Evolutionary conservation across 352 stramenopile genomes (phyloP), one percentile per base, ranked within the genome.

Genomic region (Globisporangium nagaii): DNA sequence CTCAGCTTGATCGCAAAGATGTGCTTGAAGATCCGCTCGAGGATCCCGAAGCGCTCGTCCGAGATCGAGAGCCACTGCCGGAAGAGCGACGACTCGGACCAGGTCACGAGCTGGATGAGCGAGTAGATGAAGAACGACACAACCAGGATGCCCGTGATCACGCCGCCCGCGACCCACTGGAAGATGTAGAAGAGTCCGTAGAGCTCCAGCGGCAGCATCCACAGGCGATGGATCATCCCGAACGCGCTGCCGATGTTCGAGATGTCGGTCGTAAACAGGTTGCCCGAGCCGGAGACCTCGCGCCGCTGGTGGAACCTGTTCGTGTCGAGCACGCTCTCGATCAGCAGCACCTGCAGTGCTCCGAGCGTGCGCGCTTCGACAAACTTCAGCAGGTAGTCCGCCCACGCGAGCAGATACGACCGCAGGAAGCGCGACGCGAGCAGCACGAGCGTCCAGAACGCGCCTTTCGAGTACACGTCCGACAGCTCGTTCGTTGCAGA

Each of bases 1-100:
- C 79, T 81, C 0, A 88, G 50, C 17, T 88, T 88, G 17, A 85
- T 62, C 37, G 56, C 56, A 17, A 57, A 12, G 11, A 62, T 51
- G 39, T 62, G 31, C 22, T 57, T 50, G 22, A 62, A 57, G 15
- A 39, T 24, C 17, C 48, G 37, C 34, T 52, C 41, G 2, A 62
- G 56, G 46, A 57, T 37, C 0, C 47, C 35, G 35, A 62, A 62
- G 39, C 56, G 46, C 22, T 57, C 20, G 41, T 62, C 56, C n/a
- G 56, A 57, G 41, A 57, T 62, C 22, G 47, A 17, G 22, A 62
- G 31, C 56, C 56, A 62, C 41, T 56, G 37, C 11, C 41, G 37
- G 13, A 57, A 50, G 6, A 46, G 22, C 31, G 47, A 50, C 22
- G 47, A 32, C 15, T 62, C 56, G 10, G 39, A 56, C 46, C 37